A percentile compares a stretch with the other conserved stretches of the same genome.
phyloP scores from a whole-genome alignment of 2,329 filamentous ascomycete species.

The Tolypocladium ophioglossoides region DNA sequence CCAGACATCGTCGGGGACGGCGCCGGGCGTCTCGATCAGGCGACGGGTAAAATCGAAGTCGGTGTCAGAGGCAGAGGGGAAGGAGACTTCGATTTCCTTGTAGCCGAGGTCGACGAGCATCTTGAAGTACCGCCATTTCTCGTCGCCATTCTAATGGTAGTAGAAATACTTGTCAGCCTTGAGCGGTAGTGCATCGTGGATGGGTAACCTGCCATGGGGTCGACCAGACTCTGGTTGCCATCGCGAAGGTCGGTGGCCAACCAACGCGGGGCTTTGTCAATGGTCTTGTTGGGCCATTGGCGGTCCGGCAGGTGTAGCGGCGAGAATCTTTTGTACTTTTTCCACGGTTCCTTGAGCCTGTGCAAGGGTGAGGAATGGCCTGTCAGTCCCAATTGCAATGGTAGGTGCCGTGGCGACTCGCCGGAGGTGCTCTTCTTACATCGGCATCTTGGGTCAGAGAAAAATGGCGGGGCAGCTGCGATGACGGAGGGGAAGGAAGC shows the following conservation, averaged over 20 bases:
- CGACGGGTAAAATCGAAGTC: constrained; percentile 92
- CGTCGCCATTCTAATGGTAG: constrained; percentile 63
- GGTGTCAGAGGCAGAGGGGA: constrained; percentile 87
- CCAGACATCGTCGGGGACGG: constrained; percentile 79
- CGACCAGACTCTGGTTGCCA: constrained; percentile 86
- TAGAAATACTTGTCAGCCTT: neutral
- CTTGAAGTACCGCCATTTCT: constrained; percentile 92
- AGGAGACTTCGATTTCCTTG: constrained; percentile 96
- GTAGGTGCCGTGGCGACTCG: neutral
- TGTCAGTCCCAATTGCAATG: neutral
- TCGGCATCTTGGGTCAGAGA: constrained; percentile 6
- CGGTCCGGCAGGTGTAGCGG: constrained; percentile 50
- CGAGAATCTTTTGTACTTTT: constrained; percentile 64
- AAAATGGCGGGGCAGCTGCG: constrained; percentile 1
- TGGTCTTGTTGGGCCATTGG: constrained; percentile 74
- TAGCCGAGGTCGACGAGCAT: constrained; percentile 89
- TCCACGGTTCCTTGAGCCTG: constrained; percentile 66
- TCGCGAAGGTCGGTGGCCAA: constrained; percentile 75
- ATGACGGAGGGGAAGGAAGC: neutral
- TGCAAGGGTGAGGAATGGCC: neutral
- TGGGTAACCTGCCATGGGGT: constrained; percentile 63
- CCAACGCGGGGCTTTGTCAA: constrained; percentile 84
- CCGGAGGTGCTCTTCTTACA: constrained; percentile 1
- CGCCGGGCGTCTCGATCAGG: constrained; percentile 74
- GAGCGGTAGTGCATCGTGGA: neutral